Base-by-base conservation (phyloP, 352 stramenopile species). In the Phytophthora cactorum region DNA sequence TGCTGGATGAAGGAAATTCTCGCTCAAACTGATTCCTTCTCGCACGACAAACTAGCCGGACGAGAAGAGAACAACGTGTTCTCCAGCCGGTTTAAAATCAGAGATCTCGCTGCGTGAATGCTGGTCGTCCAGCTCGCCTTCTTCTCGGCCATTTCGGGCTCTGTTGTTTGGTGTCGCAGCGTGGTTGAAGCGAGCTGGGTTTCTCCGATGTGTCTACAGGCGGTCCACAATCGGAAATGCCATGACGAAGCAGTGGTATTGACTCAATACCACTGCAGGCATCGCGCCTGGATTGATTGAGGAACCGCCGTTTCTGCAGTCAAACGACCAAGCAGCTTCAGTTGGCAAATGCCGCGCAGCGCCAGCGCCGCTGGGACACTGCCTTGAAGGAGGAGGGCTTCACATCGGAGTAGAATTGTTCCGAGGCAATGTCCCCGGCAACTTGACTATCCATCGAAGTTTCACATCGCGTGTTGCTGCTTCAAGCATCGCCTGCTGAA, bases 401-500 rank as follows among this genome's bases (percentile, higher is more conserved):
- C 47, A 44, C 47, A 57, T 66, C 38, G 47, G 28, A 12, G 17
- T 31, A 29, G 36, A 67, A 54, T 54, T 62, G 43, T 56, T 60
- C 60, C 31, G 44, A 58, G 52, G 45, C 52, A 66, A 66, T 52
- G 29, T 27, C 4, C 15, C 41, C 14, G 25, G 17, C 65, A 59
- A 45, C 45, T 46, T 68, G 66, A 39, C 53, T 65, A 61, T 66
- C 56, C 54, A 65, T 38, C 46, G 54, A 41, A 29, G 52, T 63
- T 64, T 63, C 49, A 55, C 56, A 70, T 61, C 56, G 32, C 43
- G 36, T 31, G 39, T 44, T 51, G 38, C 22, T 60, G 58, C 47
- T 60, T 65, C 38, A 70, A 70, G 47, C 39, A 52, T 46, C 31
- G 38, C 65, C 41, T 65, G 66, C 52, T 69, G 66, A 73, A 69